phyloP scores from a whole-genome alignment of 2,329 filamentous ascomycete genomes.

The Aureobasidium melanogenum region DNA sequence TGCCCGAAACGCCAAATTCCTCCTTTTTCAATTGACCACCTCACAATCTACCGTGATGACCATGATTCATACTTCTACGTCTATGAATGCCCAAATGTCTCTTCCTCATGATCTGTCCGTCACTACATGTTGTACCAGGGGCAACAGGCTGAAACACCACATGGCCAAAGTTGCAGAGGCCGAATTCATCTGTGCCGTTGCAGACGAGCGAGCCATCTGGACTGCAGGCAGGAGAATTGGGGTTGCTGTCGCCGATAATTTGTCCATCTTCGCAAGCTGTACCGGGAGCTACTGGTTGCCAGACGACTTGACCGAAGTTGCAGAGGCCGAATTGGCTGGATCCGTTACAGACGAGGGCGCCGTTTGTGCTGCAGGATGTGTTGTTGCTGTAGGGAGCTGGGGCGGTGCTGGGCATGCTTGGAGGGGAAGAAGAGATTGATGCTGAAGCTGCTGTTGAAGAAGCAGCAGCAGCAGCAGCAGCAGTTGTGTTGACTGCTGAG shows the following conservation, averaged over 20 bases:
- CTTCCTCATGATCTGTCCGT: constrained; percentile 29
- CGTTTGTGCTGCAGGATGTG: constrained; percentile 31
- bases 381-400: constrained; percentile 13
- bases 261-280: constrained; percentile 31
- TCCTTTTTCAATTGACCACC: neutral
- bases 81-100: neutral
- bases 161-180: constrained; percentile 34
- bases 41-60: neutral
- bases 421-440: neutral
- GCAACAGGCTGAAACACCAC: constrained; percentile 35
- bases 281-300: constrained; percentile 33
- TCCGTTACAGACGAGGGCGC: constrained; percentile 36
- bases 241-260: constrained; percentile 15
- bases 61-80: neutral
- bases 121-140: constrained; percentile 34
- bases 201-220: constrained; percentile 31
- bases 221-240: constrained; percentile 22
- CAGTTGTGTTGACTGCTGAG: constrained; percentile 4
- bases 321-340: constrained; percentile 35
- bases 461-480: neutral
- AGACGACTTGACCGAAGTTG: constrained; percentile 32
- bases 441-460: neutral
- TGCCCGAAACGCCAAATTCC: neutral
- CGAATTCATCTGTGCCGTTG: constrained; percentile 32
- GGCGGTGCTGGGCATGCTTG: neutral